Evolutionary conservation across 352 stramenopile species (phyloP), one percentile per base, ranked within the genome.

Genomic region (Lagenidium sp.): DNA sequence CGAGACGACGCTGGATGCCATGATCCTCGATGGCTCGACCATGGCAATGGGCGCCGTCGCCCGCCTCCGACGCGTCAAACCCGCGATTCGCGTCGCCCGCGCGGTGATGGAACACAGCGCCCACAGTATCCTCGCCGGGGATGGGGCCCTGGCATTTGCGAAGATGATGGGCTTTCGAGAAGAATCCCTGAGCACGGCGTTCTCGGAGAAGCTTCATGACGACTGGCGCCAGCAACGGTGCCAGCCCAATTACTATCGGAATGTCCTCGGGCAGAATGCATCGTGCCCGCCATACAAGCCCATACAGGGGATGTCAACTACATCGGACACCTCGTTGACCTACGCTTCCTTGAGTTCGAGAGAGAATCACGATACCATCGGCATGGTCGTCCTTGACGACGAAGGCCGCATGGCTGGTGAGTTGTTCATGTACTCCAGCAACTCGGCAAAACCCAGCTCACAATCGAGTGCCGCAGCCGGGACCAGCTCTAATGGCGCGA

Each of bases 121-220:
- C 15, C 86, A 96, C 63, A 94, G 82, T 22, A 58, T 96, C 21
- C 61, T 96, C 16, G 82, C 82, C 6, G 85, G 85, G 2, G 74
- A 95, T 30, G 86, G 83, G 28, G 86, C 86, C 36, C 68, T 88
- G 15, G 57, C 30, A 37, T 96, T 96, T 55, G 86, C 85, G 10
- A 86, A 85, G 45, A 95, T 96, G 83, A 89, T 95, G 75, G 83
- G 85, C 18, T 88, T 95, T 25, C n/a, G 74, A 11, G 80, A 91
- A 41, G 78, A 71, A 20, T 60, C 71, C 12, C 59, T 95, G 21
- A 56, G 68, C 21, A 95, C 82, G 13, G 56, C 62, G 10, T 59
- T 73, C 35, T 95, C 83, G 4, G 45, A 44, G 4, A 44, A 66
- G 28, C 52, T 85, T 28, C 65, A 82, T 47, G 22, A 57, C 1